phyloP scores from a whole-genome alignment of 2,329 filamentous ascomycete genomes.

The Beauveria varroae region DNA sequence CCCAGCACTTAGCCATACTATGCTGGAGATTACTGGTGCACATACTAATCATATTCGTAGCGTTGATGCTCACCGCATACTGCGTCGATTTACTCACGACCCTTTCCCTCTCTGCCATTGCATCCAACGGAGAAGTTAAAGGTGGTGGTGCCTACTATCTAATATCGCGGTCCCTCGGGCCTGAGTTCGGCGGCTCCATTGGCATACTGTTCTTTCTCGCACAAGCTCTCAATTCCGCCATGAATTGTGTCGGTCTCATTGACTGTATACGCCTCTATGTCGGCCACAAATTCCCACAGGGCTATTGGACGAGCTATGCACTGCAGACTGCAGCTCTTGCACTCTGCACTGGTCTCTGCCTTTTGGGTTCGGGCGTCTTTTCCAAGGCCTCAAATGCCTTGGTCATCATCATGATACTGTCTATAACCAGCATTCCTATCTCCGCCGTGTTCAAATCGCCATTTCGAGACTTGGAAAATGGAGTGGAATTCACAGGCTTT shows the following conservation, averaged over 20 bases:
- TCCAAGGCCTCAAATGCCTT: constrained; percentile 72
- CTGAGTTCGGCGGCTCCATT: constrained; percentile 84
- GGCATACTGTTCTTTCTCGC: constrained; percentile 86
- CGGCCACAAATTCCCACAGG: constrained; percentile 57
- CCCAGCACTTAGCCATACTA: neutral
- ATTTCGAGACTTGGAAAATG: constrained; percentile 54
- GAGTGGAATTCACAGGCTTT: constrained; percentile 72
- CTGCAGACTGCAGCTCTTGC: constrained; percentile 66
- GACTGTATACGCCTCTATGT: constrained; percentile 76
- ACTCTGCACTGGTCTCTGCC: constrained; percentile 65
- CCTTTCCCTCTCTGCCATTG: constrained; percentile 80
- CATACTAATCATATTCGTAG: constrained; percentile 29
- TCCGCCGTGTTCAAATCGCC: constrained; percentile 64
- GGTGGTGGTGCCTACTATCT: constrained; percentile 85
- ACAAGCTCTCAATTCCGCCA: constrained; percentile 77
- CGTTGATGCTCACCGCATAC: constrained; percentile 68
- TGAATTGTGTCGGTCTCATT: constrained; percentile 81
- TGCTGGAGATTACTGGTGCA: neutral
- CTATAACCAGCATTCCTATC: constrained; percentile 74
- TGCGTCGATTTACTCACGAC: constrained; percentile 76
- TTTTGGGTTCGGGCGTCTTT: constrained; percentile 75
- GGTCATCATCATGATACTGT: constrained; percentile 60
- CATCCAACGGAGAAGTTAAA: constrained; percentile 81
- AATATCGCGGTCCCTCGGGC: constrained; percentile 77
- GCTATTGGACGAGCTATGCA: constrained; percentile 70